Evolutionary conservation across 192 early-diverging fungal species (phyloP).

Genomic region (Backusella liffmaniae): DNA sequence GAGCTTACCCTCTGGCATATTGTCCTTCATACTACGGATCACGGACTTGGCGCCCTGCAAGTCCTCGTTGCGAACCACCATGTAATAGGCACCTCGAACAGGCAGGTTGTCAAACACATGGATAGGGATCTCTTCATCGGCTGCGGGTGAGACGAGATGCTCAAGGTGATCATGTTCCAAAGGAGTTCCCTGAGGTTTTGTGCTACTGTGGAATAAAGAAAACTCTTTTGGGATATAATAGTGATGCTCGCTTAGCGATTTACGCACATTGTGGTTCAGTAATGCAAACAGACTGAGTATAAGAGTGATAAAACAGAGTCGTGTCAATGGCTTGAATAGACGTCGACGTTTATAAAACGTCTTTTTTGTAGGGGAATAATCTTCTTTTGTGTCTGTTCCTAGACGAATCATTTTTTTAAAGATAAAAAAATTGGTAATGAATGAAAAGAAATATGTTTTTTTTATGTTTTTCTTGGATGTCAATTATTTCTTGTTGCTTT

Average conservation of each 20-base stretch:
- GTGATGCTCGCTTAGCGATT: neutral
- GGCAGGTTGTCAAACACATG: constrained; percentile 10
- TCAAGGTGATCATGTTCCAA: neutral
- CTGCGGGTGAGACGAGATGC: neutral
- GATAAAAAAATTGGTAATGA: neutral
- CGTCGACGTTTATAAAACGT: neutral
- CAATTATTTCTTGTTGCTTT: neutral
- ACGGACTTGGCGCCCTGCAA: constrained; percentile 51
- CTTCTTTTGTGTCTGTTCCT: neutral
- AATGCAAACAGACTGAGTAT: neutral
- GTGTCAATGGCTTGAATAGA: neutral
- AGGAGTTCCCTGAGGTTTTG: neutral
- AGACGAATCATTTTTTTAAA: neutral
- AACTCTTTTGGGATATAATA: neutral
- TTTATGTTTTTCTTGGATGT: neutral
- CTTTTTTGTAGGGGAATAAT: neutral
- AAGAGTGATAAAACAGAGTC: neutral
- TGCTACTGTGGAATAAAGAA: neutral
- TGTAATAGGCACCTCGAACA: constrained; percentile 21
- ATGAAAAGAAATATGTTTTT: neutral
- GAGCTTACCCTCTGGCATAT: constrained; percentile 63
- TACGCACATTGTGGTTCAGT: neutral
- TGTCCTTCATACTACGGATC: constrained; percentile 67
- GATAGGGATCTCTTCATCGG: constrained; percentile 10
- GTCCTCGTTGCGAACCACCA: constrained; percentile 69